Evolutionary conservation across 768 basidiomycete species (phyloP), one percentile per base, ranked within the genome.

Genomic region (Russula foetens): DNA sequence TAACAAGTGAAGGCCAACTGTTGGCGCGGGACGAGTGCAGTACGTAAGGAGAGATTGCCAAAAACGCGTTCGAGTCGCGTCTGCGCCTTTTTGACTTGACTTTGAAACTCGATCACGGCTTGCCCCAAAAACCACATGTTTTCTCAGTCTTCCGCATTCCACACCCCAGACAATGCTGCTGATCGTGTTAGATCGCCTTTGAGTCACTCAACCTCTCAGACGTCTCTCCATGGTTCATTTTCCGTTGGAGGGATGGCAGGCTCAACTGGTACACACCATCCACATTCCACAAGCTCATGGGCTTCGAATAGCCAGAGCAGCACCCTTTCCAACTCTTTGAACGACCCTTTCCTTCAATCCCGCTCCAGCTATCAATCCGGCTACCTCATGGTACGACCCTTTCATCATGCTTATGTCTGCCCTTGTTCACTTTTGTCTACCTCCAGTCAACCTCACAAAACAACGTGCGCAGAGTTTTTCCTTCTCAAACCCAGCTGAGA

Each of bases 281-380:
- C 75, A 58, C 80, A 77, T 59, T 73, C 72, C 53, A 77, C 83
- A 1, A 80, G 76, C 61, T 67, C 80, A 1, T 86, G 86, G 80
- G 79, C 77, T 8, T 76, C 73, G 39, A 70, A 78, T 0, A 80
- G 77, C 64, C 74, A 81, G 24, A 67, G 70, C 1, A 67, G 73
- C 39, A 70, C 77, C 11, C 75, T 84, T 21, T 72, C 77, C 4
- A 71, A 77, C n/a, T 78, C 83, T 24, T 78, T 87, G 59, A 77
- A 78, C n/a, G 87, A 89, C 65, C 78, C 82, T 15, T 77, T 90
- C 53, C 80, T 84, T 9, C 86, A 88, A 71, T 84, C 86, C 3
- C 78, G 87, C 64, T 82, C 84, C 56, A 86, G 87, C 66, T 91
- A 91, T 70, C 89, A 90, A 67, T 78, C 86, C 38, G 89, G 89